Evolutionary conservation across 164 flowering plant species (phyloP).

Genomic region (Stephania japonica): DNA sequence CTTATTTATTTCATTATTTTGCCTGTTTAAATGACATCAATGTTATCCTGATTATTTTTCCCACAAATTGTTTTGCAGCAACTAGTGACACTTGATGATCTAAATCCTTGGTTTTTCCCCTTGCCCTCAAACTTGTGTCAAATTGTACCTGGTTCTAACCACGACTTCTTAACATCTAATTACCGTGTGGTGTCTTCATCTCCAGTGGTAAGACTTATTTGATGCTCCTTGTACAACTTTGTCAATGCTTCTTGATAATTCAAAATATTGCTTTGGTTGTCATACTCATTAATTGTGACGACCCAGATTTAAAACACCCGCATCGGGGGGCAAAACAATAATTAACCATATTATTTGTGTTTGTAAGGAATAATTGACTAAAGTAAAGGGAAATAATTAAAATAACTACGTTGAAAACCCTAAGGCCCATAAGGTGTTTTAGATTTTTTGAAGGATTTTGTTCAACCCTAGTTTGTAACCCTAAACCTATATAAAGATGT

Average conservation of each 20-base stretch:
- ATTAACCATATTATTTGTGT: too few relatives aligned
- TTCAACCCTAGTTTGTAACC: too few relatives aligned
- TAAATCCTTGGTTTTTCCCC: slow-evolving; percentile 88
- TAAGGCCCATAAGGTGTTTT: too few relatives aligned
- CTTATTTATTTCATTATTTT: too few relatives aligned
- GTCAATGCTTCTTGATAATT: background rate
- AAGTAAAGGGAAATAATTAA: too few relatives aligned
- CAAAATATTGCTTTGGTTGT: background rate
- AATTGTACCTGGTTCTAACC: slow-evolving; percentile 81
- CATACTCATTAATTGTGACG: background rate
- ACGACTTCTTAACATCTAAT: slow-evolving; percentile 59
- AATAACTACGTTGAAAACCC: too few relatives aligned
- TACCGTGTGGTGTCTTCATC: slow-evolving; percentile 85
- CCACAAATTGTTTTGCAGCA: slow-evolving; percentile 38
- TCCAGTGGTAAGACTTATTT: slow-evolving; percentile 66
- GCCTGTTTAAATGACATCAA: too few relatives aligned
- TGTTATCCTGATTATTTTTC: background rate
- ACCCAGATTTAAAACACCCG: too few relatives aligned
- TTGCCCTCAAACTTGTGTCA: slow-evolving; percentile 53
- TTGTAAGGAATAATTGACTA: too few relatives aligned
- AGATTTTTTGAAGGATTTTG: too few relatives aligned
- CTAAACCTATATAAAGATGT: too few relatives aligned
- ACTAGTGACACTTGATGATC: slow-evolving; percentile 43
- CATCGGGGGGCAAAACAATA: too few relatives aligned
- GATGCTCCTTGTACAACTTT: background rate